Evolutionary conservation across 1,284 basidiomycete genomes (phyloP), one percentile per base, ranked within the genome.

Genomic region (Hypsizygus ulmarius): DNA sequence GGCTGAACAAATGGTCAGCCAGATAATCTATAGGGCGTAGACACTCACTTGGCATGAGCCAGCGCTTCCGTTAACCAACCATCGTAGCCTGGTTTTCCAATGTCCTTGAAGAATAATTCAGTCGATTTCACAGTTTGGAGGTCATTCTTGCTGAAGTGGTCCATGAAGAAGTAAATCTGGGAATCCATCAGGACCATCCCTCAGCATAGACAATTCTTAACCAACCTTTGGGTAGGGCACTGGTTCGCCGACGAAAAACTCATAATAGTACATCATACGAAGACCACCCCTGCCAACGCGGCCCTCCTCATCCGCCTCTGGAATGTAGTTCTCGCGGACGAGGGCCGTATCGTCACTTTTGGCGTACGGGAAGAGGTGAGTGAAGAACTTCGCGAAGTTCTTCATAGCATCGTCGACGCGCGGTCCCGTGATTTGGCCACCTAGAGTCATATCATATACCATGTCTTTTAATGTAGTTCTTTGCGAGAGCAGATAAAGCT

Each of bases 181-280:
- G 21, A 25, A 25, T 7, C 21, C 21, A 25, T 25, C 21, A 25
- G 21, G 21, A 25, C 21, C 7, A 25, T 3, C 7, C 21, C 7
- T 3, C 7, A 7, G 21, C 21, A 25, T 25, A 25, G 21, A 16
- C 12, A 12, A 14, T 6, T 2, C 10, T 11, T 8, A 16, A 27
- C 37, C 7, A 21, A 81, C 53, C 50, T 54, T 54, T 6, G 47
- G 19, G 38, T 39, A 51, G 12, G 53, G 46, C 6, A 40, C 36
- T 7, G 46, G 28, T 16, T 54, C 33, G 18, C 47, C 53, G 9
- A 51, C 50, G 29, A 54, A 45, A 16, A 52, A 38, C 28, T 53
- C 51, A 37, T 43, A 53, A 43, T 54, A 56, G 38, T 54, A 56
- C 28, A 52, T 49, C 14, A 51, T 47, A 14, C 53, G 53, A 28